Percentiles rank a stretch among this genome's conserved stretches.
Conservation (phyloP, 2,329 filamentous ascomycete genomes). For the Verruconis gallopava region DNA sequence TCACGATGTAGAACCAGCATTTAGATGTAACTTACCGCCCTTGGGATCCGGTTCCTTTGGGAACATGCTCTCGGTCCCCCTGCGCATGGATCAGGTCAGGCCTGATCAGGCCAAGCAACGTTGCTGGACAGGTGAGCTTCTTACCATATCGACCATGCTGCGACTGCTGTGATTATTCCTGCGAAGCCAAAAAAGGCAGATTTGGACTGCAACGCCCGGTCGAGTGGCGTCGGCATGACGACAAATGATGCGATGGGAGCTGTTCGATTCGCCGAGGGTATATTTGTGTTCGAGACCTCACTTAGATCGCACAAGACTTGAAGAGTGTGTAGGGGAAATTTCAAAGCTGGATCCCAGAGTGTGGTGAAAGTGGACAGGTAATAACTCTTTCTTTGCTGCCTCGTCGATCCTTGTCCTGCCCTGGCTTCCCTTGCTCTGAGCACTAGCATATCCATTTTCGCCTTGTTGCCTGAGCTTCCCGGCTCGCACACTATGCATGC, state of each 20-base stretch:
- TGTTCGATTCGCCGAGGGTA: no score
- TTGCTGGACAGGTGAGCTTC: background rate
- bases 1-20: slow-evolving; percentile 6
- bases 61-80: slow-evolving; percentile 61
- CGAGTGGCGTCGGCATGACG: slow-evolving; percentile 38
- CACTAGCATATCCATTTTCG: no score
- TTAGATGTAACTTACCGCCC: slow-evolving; percentile 43
- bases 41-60: slow-evolving; percentile 62
- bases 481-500: no score
- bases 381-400: no score
- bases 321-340: background rate
- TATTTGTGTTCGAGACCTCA: background rate
- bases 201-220: slow-evolving; percentile 32
- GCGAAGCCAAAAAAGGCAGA: slow-evolving; percentile 45
- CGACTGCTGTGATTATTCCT: slow-evolving; percentile 67
- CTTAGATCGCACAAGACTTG: background rate
- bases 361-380: no score
- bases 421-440: no score
- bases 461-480: no score
- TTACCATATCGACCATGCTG: slow-evolving; percentile 67
- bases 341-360: no score
- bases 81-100: background rate
- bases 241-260: no score
- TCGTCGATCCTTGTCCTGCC: no score
- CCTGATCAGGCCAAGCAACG: background rate